Percentiles rank a stretch among this genome's conserved stretches.
phyloP scores from a whole-genome alignment of 1,139 yeast species.

The Meyerozyma elateridarum region DNA sequence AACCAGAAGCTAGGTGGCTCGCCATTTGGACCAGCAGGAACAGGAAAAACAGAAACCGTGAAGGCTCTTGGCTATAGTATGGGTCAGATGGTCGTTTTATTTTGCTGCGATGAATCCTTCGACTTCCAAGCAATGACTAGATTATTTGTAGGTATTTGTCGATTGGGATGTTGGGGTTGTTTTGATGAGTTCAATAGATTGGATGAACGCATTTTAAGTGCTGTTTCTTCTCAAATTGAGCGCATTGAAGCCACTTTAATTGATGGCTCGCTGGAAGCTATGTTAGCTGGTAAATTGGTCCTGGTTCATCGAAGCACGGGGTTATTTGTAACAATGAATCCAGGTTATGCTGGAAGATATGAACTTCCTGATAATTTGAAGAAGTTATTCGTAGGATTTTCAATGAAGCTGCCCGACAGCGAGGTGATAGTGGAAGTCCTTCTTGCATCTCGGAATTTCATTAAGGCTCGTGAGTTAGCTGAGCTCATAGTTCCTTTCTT shows the following conservation, averaged over 20 bases:
- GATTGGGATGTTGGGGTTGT: slow-evolving; percentile 92
- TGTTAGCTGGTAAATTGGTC: slow-evolving; percentile 44
- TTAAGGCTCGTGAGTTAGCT: slow-evolving; percentile 44
- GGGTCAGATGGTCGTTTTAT: slow-evolving; percentile 80
- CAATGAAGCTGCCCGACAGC: slow-evolving; percentile 72
- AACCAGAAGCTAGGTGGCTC: slow-evolving; percentile 81
- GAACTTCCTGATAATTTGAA: slow-evolving; percentile 82
- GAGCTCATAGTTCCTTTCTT: slow-evolving; percentile 54
- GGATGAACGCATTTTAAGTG: slow-evolving; percentile 67
- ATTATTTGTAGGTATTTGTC: slow-evolving; percentile 75
- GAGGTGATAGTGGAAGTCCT: slow-evolving; percentile 67
- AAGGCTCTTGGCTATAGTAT: slow-evolving; percentile 79
- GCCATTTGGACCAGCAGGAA: slow-evolving; percentile 96
- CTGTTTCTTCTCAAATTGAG: slow-evolving; percentile 81
- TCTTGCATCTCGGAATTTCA: slow-evolving; percentile 69
- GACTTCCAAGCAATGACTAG: slow-evolving; percentile 80
- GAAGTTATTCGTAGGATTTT: slow-evolving; percentile 69
- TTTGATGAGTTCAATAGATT: slow-evolving; percentile 93
- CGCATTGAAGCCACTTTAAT: slow-evolving; percentile 55
- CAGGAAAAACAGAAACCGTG: slow-evolving; percentile 91
- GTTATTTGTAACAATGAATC: slow-evolving; percentile 87
- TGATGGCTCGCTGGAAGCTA: slow-evolving; percentile 23
- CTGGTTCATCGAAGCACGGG: slow-evolving; percentile 55
- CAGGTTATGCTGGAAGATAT: slow-evolving; percentile 81
- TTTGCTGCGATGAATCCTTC: slow-evolving; percentile 87